These are phyloP conservation scores for Rhizomucor pusillus DNA, from an alignment of 371 early-diverging fungal species.

Conservation along the genomic window DNA sequence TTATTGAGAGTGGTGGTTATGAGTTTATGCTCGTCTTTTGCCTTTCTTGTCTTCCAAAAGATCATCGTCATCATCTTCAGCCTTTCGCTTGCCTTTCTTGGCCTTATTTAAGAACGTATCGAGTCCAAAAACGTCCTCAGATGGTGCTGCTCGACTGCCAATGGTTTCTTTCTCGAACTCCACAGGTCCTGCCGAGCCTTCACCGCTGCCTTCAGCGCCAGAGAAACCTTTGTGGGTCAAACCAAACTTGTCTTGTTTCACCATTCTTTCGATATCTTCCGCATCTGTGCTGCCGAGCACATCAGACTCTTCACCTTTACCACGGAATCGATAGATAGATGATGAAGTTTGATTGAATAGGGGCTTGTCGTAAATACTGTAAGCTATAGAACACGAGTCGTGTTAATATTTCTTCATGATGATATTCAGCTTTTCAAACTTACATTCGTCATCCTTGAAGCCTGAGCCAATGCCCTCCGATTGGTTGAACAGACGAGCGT, in stretches of 20 bases:
- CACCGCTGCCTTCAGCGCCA: conserved; percentile 59
- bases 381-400: conserved; percentile 38
- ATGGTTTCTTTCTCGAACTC: conserved; percentile 83
- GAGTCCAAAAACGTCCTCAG: conserved; percentile 57
- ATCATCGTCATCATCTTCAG: conserved; percentile 26
- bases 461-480: conserved; percentile 83
- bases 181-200: conserved; percentile 77
- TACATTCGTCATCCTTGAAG: conserved; percentile 83
- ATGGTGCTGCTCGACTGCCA: conserved; percentile 14
- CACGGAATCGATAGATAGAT: conserved; percentile 82
- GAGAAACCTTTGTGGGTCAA: conserved; percentile 61
- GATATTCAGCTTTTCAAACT: conserved; percentile 1
- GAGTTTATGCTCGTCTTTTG: conserved; percentile 15
- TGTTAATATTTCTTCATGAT: background rate
- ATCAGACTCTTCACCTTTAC: conserved; percentile 61
- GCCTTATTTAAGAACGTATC: conserved; percentile 60
- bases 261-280: conserved; percentile 69
- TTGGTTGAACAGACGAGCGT: conserved; percentile 92
- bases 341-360: conserved; percentile 74
- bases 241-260: conserved; percentile 71
- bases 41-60: conserved; percentile 20
- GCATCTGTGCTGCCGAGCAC: conserved; percentile 65
- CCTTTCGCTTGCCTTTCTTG: conserved; percentile 48
- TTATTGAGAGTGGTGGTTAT: too few species aligned
- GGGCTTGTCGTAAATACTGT: conserved; percentile 88